Conservation (phyloP, 2,329 filamentous ascomycete species). For the Simplicillium aogashimaense region DNA sequence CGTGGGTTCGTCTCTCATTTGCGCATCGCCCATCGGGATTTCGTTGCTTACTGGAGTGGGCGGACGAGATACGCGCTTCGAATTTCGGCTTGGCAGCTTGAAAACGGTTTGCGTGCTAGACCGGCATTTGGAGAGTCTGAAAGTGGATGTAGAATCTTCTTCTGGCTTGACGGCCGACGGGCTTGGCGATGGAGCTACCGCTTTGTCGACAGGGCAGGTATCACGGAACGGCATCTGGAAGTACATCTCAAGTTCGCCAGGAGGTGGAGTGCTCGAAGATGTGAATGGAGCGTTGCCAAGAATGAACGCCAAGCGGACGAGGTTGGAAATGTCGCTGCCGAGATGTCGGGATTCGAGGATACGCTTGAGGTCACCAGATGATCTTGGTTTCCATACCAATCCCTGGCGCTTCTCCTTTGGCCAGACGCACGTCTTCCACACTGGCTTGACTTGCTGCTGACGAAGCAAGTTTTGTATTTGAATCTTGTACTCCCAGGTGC, state of each 20-base stretch:
- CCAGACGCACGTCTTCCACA: constrained; percentile 36
- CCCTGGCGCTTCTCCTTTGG: constrained; percentile 30
- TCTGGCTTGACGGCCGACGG: constrained; percentile 15
- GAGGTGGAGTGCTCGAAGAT: constrained; percentile 22
- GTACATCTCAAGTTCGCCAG: constrained; percentile 26
- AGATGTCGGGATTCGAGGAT: constrained; percentile 34
- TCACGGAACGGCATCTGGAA: constrained; percentile 26
- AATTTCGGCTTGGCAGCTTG: constrained; percentile 20
- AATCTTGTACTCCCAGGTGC: constrained; percentile 32
- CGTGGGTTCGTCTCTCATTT: constrained; percentile 23
- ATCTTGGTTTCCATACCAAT: constrained; percentile 28
- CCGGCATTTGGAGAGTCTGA: constrained; percentile 16
- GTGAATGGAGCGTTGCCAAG: constrained; percentile 30
- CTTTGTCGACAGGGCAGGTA: constrained; percentile 23
- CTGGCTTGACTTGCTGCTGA: constrained; percentile 29
- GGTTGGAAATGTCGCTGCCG: constrained; percentile 26
- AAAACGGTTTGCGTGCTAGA: constrained; percentile 19
- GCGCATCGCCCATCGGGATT: constrained; percentile 13
- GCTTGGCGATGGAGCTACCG: constrained; percentile 13
- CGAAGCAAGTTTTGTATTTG: constrained; percentile 34
- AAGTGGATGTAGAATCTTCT: constrained; percentile 15
- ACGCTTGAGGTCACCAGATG: constrained; percentile 31
- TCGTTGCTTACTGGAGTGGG: constrained; percentile 20
- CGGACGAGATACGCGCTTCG: constrained; percentile 24
- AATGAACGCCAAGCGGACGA: constrained; percentile 33